A percentile compares a stretch with the other conserved stretches of the same genome.
phyloP scores from a whole-genome alignment of 2,329 filamentous ascomycete genomes.

The Claviceps capensis region DNA sequence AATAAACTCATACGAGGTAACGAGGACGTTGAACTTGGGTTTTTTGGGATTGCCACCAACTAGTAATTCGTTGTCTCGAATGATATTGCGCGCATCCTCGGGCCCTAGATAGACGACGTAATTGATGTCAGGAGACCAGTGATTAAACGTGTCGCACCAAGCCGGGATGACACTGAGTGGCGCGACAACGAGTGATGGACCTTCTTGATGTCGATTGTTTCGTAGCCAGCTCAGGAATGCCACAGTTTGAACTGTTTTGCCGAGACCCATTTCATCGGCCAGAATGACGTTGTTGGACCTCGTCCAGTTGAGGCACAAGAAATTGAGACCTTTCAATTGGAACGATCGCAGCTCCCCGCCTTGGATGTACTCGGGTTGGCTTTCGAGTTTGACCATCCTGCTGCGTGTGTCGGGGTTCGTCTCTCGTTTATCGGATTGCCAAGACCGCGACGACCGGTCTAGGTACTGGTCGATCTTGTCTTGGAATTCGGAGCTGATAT shows the following conservation, averaged over 20 bases:
- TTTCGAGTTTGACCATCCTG: constrained; percentile 57
- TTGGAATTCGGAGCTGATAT: constrained; percentile 69
- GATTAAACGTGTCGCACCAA: constrained; percentile 95
- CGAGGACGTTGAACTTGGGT: constrained; percentile 91
- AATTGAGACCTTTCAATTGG: constrained; percentile 88
- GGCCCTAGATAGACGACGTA: constrained; percentile 95
- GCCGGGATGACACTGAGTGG: constrained; percentile 93
- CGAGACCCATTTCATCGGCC: constrained; percentile 96
- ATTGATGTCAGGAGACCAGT: constrained; percentile 91
- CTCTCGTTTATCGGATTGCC: constrained; percentile 67
- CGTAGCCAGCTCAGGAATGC: constrained; percentile 95
- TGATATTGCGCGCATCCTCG: constrained; percentile 70
- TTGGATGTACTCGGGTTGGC: constrained; percentile 75
- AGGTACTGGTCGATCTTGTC: constrained; percentile 84
- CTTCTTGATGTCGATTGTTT: constrained; percentile 78
- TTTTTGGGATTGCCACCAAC: constrained; percentile 75
- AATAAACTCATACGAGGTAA: constrained; percentile 97
- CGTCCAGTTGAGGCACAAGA: constrained; percentile 91
- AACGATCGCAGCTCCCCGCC: constrained; percentile 81
- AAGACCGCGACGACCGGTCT: constrained; percentile 68
- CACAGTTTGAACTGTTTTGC: constrained; percentile 96
- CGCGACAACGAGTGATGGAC: constrained; percentile 93
- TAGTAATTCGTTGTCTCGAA: constrained; percentile 80
- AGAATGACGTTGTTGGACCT: constrained; percentile 90
- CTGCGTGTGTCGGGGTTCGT: constrained; percentile 62